A percentile compares a stretch with the other conserved stretches of the same genome.
Evolutionary conservation across 176 grass and related monocot species (phyloP).

Genomic region (Aegilops tauschii): DNA sequence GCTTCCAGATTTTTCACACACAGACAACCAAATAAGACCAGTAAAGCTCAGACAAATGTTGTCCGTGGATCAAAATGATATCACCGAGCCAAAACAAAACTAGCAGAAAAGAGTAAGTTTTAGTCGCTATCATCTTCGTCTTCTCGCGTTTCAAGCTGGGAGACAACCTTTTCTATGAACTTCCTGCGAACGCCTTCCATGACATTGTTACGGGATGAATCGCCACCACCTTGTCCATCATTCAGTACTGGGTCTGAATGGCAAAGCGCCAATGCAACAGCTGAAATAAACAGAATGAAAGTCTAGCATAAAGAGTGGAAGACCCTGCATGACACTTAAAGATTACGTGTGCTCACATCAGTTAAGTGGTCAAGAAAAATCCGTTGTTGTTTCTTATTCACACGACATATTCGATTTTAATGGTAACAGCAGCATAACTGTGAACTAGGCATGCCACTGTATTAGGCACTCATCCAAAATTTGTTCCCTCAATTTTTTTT

Average conservation of each 20-base stretch:
- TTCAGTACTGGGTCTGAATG: constrained; percentile 81
- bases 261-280: constrained; percentile 87
- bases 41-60: not conserved
- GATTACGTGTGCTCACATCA: not conserved
- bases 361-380: not conserved
- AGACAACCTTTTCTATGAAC: constrained; percentile 91
- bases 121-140: constrained; percentile 75
- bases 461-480: not conserved
- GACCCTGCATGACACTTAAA: not conserved
- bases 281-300: constrained; percentile 40
- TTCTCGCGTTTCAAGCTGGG: constrained; percentile 68
- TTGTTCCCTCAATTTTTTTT: no score
- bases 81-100: not conserved
- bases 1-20: not conserved
- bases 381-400: not conserved
- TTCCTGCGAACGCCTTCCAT: constrained; percentile 81
- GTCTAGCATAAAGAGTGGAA: not conserved
- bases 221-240: constrained; percentile 60
- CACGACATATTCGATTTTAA: not conserved
- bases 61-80: not conserved
- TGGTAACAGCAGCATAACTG: not conserved
- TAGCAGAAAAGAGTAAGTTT: constrained; percentile 1
- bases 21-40: constrained; percentile 11
- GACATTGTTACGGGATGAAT: constrained; percentile 71
- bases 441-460: not conserved